Conservation (phyloP, 345 rosid genomes). For the Isatis tinctoria region DNA sequence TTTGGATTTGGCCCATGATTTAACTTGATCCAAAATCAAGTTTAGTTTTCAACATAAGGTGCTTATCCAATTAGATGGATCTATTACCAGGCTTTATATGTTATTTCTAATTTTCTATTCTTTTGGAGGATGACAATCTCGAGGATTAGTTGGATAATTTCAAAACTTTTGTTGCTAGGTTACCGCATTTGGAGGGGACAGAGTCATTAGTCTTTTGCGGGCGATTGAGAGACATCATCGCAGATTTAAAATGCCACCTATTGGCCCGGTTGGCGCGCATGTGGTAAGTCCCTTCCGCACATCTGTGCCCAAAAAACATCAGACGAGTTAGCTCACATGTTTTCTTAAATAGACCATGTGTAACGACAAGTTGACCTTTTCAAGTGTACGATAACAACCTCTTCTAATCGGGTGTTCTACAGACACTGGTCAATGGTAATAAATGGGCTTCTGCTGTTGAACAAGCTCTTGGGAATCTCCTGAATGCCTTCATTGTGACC, state of each 20-base stretch:
- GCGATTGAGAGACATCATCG: conserved; percentile 60
- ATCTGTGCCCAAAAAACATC: not conserved
- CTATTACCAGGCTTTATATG: not conserved
- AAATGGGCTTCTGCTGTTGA: conserved; percentile 89
- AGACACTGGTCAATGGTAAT: conserved; percentile 67
- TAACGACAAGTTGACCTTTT: not conserved
- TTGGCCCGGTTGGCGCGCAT: conserved; percentile 93
- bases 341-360: not conserved
- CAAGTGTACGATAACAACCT: not conserved
- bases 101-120: not conserved
- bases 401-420: conserved; percentile 19
- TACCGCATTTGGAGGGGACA: conserved; percentile 89
- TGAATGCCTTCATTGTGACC: conserved; percentile 90
- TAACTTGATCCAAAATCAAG: no score
- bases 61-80: not conserved
- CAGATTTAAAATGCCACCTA: conserved; percentile 61
- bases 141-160: conserved; percentile 6
- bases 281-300: conserved; percentile 48
- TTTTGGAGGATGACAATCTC: not conserved
- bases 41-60: no score
- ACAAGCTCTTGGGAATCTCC: conserved; percentile 74
- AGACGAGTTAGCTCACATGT: not conserved
- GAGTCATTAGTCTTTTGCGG: conserved; percentile 61
- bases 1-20: no score
- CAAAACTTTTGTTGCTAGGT: conserved; percentile 42